Base-by-base conservation (phyloP, 2,329 filamentous ascomycete species). In the Fusarium subglutinans region DNA sequence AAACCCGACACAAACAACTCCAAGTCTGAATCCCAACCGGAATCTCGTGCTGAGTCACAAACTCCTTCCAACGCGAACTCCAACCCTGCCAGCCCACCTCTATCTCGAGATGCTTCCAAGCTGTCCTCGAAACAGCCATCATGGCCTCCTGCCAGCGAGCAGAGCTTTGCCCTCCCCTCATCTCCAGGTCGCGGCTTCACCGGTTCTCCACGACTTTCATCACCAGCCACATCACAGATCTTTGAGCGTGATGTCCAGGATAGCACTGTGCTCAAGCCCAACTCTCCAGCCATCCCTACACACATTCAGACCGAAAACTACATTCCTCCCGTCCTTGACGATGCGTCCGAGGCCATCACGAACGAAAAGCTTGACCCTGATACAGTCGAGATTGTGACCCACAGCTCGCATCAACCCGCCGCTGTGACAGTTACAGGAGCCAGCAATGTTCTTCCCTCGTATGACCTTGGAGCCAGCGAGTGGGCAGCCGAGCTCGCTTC, bases 171-270 rank as follows among this genome's bases (percentile, higher is more conserved):
- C 53, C 81, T 86, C 17, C 89, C 91, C 20, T 86, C 90, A 2
- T 94, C 93, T 6, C 93, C 93, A 8, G 87, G 85, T 67, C 89
- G 90, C 65, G 90, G 89, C 58, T 83, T 94, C 50, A 91, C 92
- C 18, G 88, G 90, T 15, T 96, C 94, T 14, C 92, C 94, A 9
- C 89, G 93, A 55, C 83, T 95, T 50, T 90, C 92, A 60, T 97
- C 94, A 26, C 94, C 95, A 20, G 93, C 94, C 17, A 88, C 89
- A 35, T 92, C 90, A 9, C 90, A 92, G 77, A 98, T 98, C 78
- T 98, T 98, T 80, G 96, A 98, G 85, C 93, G 96, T 79, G 94
- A 95, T 81, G 96, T 98, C 30, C 96, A 98, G 82, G 95, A 98
- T 79, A 90, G 90, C 78, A 86, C 89, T 37, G 79, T 89, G 8